Conservation (phyloP, 345 rosid species). For the Eucalyptus sp. region DNA sequence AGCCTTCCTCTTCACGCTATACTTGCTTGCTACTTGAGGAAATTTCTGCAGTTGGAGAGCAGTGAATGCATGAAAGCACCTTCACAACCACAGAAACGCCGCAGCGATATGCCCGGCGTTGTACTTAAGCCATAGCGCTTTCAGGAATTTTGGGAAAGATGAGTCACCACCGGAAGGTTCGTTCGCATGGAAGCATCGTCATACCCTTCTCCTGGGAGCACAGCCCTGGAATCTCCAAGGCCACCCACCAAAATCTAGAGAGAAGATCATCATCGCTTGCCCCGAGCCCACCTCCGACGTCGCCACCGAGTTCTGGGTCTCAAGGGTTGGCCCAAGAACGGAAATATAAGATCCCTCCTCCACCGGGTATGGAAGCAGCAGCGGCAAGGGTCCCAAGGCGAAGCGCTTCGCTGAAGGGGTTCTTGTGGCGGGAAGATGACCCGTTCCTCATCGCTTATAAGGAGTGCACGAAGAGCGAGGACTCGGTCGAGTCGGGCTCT, state of each 20-base stretch:
- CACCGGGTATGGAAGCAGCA: conserved; percentile 1
- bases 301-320: not conserved
- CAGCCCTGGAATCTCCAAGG: conserved; percentile 43
- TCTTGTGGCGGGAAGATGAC: conserved; percentile 32
- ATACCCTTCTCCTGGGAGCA: conserved; percentile 71
- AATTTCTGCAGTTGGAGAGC: conserved; percentile 9
- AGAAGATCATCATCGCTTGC: not conserved
- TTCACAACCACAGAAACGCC: not conserved
- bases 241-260: not conserved
- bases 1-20: conserved; percentile 20
- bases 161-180: conserved; percentile 10
- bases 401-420: conserved; percentile 24
- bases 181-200: conserved; percentile 35
- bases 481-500: not conserved
- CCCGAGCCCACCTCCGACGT: not conserved
- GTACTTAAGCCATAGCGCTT: not conserved
- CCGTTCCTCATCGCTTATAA: conserved; percentile 59
- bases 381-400: conserved; percentile 9
- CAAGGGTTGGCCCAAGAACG: not conserved
- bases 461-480: conserved; percentile 38
- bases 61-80: conserved; percentile 10
- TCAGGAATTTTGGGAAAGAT: not conserved
- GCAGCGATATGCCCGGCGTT: not conserved
- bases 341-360: not conserved
- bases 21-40: conserved; percentile 16